Evolutionary conservation across 176 grass and related monocot species (phyloP), one percentile per base, ranked within the genome.

Genomic region (Triticum monococcum): DNA sequence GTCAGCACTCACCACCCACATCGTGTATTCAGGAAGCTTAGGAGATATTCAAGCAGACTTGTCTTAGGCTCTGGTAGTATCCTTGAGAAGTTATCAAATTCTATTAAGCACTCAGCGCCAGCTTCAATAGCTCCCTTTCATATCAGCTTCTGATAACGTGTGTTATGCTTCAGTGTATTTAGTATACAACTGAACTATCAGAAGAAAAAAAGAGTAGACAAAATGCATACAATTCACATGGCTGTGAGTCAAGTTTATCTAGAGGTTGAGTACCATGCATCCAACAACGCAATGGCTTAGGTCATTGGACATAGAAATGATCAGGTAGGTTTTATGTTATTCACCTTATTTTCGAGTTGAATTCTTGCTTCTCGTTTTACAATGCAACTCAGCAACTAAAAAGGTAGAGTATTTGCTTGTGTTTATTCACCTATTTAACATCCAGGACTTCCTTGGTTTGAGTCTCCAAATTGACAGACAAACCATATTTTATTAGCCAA

Each of bases 241-340:
- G n/a, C 38, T 45, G 24, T 46, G 38, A 8, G 70, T 72, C 38
- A 24, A 43, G 9, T 45, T 73, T 24, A 23, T 72, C 18, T 72
- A 72, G 68, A 72, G 68, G 9, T 72, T 72, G 68, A n/a, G 35
- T 72, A 72, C n/a, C 22, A 73, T 73, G 37, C 70, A 73, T 73
- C 37, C 70, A 73, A 73, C 70, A 25, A 73, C 1, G n/a, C 70
- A 73, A 70, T 25, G 10, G 5, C 41, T 25, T 40, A 73, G 23
- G 22, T 73, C 23, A 41, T 46, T 25, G 12, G 38, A 41, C 70
- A 73, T 26, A 38, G 40, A 45, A 73, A 73, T 46, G 38, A 45
- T 46, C 12, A 72, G 20, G 5, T 41, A 72, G 1, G 37, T 23
- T 72, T 14, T 43, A 14, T 72, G 11, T 14, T 72, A 41, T 72